Base-by-base conservation (phyloP, 257 asterid genomes). In the Plectranthus barbatus region DNA sequence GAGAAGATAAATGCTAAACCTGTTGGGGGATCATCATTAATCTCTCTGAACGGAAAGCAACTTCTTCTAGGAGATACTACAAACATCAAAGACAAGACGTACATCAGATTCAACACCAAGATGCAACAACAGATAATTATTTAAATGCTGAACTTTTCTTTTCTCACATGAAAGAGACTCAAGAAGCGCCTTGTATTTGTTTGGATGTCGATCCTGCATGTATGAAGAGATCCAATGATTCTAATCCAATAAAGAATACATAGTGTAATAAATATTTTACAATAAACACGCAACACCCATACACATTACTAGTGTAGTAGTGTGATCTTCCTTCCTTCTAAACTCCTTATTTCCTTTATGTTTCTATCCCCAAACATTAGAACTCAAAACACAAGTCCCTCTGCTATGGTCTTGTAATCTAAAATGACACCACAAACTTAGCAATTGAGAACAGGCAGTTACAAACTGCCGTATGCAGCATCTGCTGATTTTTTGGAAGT, bases 161-260 rank as follows among this genome's bases (percentile, higher is more conserved):
- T 17, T 42, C 78, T 71, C 62, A 90, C 97, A 80, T 72, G 71
- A 76, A 87, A 85, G 51, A 90, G 83, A 71, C 88, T 83, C 64
- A 72, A 81, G 65, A 87, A 90, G 39, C 83, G 92, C 76, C 82
- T 79, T 20, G 92, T 56, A 65, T 90, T 87, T 71, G 96, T 80
- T 72, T 90, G 97, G 72, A 77, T 84, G 84, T 90, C 97, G 37
- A 88, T 77, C 97, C 97, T 91, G 82, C 60, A 82, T 45, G 57
- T 36, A 59, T 48, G 31, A 26, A 65, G 18, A 20, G 83, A 46
- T 21, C n/a, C n/a, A n/a, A n/a, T n/a, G n/a, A n/a, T n/a, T n/a
- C n/a, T n/a, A n/a, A n/a, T n/a, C n/a, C n/a, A n/a, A n/a, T n/a
- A n/a, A n/a, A n/a, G n/a, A n/a, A n/a, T n/a, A n/a, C n/a, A n/a